phyloP scores from a whole-genome alignment of 2,329 filamentous ascomycete species.

The Exophiala dermatitidis region DNA sequence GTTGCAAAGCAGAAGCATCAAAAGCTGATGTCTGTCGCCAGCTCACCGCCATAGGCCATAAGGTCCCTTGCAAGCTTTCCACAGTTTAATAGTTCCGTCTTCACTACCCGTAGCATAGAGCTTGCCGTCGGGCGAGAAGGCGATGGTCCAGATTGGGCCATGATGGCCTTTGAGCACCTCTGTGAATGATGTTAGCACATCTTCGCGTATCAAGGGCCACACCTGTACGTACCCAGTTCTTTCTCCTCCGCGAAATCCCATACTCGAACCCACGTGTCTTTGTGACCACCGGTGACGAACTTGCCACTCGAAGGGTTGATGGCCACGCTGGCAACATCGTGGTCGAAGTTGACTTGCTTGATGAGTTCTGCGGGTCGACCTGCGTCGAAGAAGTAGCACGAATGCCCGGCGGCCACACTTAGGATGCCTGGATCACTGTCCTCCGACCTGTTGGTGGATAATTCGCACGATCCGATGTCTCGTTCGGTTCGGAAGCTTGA shows the following conservation, averaged over 20 bases:
- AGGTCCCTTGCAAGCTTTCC: constrained; percentile 59
- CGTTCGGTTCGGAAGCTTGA: constrained; percentile 73
- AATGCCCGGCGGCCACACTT: constrained; percentile 89
- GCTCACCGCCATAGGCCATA: constrained; percentile 58
- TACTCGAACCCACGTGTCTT: constrained; percentile 93
- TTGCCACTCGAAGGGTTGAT: constrained; percentile 74
- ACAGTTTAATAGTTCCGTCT: constrained; percentile 93
- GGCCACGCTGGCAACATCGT: constrained; percentile 85
- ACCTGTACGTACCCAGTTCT: constrained; percentile 57
- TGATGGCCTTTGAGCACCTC: constrained; percentile 96
- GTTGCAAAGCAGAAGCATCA: not conserved
- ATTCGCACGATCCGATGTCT: constrained; percentile 84
- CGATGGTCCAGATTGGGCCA: constrained; percentile 91
- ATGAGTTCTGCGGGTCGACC: constrained; percentile 59
- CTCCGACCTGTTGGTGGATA: constrained; percentile 59
- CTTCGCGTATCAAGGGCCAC: constrained; percentile 1
- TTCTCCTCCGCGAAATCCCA: constrained; percentile 79
- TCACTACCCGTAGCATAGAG: constrained; percentile 94
- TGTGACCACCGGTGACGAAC: constrained; percentile 82
- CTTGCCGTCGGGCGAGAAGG: constrained; percentile 91
- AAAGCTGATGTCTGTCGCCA: not conserved
- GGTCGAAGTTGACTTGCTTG: constrained; percentile 71
- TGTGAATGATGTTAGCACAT: constrained; percentile 32
- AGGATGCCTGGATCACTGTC: constrained; percentile 68
- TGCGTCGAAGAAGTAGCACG: constrained; percentile 85